A percentile compares a stretch with the other conserved stretches of the same genome.
phyloP scores from a whole-genome alignment of 2,329 filamentous ascomycete species.

The Cylindrodendrum hubeiense region DNA sequence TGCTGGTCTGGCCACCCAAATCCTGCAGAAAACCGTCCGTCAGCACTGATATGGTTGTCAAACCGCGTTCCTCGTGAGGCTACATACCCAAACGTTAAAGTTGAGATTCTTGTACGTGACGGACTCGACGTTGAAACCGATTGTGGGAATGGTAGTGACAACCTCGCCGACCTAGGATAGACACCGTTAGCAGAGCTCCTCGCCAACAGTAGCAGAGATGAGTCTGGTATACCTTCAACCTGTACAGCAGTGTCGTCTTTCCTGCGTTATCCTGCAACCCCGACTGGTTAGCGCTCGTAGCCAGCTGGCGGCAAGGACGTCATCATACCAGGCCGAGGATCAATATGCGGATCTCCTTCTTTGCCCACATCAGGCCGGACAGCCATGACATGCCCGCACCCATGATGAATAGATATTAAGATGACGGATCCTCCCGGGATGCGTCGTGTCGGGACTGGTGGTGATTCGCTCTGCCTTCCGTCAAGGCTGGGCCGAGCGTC shows the following conservation, averaged over 20 bases:
- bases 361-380: conserved; percentile 82
- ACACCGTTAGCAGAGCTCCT: conserved; percentile 26
- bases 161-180: conserved; percentile 90
- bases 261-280: conserved; percentile 88
- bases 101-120: conserved; percentile 99
- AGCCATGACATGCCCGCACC: conserved; percentile 76
- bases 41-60: conserved; percentile 15
- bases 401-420: conserved; percentile 60
- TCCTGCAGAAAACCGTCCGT: conserved; percentile 65
- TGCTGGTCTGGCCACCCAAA: conserved; percentile 97
- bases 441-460: conserved; percentile 15
- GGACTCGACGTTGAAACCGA: conserved; percentile 99
- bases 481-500: conserved; percentile 3
- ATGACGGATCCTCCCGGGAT: conserved; percentile 26
- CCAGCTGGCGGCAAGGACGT: conserved; percentile 28
- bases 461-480: conserved; percentile 13
- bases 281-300: conserved; percentile 33
- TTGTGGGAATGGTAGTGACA: conserved; percentile 98
- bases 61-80: background rate
- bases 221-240: conserved; percentile 78
- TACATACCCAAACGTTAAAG: conserved; percentile 95
- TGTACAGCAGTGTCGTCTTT: conserved; percentile 97
- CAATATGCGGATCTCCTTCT: conserved; percentile 98
- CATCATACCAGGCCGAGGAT: conserved; percentile 86
- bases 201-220: background rate